Percentiles rank a stretch among this genome's conserved stretches.
phyloP scores from a whole-genome alignment of 2,329 filamentous ascomycete species.

The Magnaporthales sp. region DNA sequence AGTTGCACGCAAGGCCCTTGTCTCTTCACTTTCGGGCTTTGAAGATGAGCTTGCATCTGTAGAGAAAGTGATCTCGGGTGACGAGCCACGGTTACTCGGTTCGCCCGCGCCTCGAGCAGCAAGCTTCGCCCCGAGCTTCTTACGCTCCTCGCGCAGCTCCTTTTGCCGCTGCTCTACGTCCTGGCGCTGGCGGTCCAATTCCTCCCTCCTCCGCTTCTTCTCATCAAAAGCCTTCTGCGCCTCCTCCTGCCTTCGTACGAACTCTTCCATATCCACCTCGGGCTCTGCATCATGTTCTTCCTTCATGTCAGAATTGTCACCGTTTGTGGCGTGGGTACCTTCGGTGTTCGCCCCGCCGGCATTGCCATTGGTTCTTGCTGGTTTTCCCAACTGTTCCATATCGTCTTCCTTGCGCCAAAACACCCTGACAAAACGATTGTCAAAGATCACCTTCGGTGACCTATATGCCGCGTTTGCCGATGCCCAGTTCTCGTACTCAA shows the following conservation, averaged over 20 bases:
- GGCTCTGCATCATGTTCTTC: conserved; percentile 26
- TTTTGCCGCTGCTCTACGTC: conserved; percentile 58
- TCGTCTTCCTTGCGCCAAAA: conserved; percentile 61
- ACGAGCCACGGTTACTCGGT: background rate
- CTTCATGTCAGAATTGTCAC: conserved; percentile 4
- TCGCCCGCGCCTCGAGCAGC: conserved; percentile 26
- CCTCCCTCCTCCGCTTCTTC: conserved; percentile 51
- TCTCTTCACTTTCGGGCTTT: conserved; percentile 32
- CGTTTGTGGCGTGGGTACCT: conserved; percentile 1
- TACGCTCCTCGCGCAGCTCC: conserved; percentile 55
- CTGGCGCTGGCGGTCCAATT: conserved; percentile 51
- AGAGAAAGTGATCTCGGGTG: conserved; percentile 5
- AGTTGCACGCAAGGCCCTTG: conserved; percentile 60
- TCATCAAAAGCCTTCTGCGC: conserved; percentile 62
- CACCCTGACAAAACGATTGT: conserved; percentile 79
- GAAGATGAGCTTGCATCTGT: conserved; percentile 7
- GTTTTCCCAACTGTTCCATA: conserved; percentile 12
- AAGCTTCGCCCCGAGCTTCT: conserved; percentile 52
- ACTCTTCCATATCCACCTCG: conserved; percentile 61
- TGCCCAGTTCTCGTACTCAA: conserved; percentile 60
- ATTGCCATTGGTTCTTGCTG: conserved; percentile 19
- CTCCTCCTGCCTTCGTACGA: conserved; percentile 60
- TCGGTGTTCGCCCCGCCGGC: conserved; percentile 1
- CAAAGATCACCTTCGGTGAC: conserved; percentile 73
- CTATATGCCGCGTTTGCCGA: conserved; percentile 62